Percentiles rank a stretch among this genome's conserved stretches.
Conservation (phyloP, 1,139 yeast species). For the Suhomyces anneliseae region DNA sequence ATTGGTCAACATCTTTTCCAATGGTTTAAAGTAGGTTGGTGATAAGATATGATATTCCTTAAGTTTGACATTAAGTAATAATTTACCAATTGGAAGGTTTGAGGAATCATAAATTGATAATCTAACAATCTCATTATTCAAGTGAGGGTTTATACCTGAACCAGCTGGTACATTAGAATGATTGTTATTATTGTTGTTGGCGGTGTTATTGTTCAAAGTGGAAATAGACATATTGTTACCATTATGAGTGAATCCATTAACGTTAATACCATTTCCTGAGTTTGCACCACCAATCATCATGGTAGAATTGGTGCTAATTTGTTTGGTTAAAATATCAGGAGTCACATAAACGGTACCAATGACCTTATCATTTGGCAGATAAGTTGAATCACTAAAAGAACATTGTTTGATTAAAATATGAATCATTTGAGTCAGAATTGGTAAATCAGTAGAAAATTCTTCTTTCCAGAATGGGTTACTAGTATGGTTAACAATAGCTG, state of each 20-base stretch:
- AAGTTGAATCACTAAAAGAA: conserved; percentile 20
- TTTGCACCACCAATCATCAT: conserved; percentile 33
- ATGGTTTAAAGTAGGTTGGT: conserved; percentile 53
- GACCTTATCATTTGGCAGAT: conserved; percentile 34
- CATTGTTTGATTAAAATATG: conserved; percentile 51
- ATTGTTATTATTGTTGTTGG: conserved; percentile 14
- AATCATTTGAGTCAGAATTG: conserved; percentile 55
- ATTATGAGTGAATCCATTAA: conserved; percentile 19
- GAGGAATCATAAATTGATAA: conserved; percentile 42
- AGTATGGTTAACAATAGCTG: conserved; percentile 55
- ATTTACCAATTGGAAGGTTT: conserved; percentile 54
- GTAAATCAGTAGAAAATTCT: conserved; percentile 55
- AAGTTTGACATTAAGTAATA: conserved; percentile 55
- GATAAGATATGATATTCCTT: conserved; percentile 63
- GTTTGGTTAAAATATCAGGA: conserved; percentile 52
- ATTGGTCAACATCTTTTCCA: conserved; percentile 58
- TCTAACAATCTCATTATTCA: conserved; percentile 38
- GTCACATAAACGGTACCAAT: conserved; percentile 58
- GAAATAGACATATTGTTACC: conserved; percentile 11
- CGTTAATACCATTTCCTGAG: conserved; percentile 26
- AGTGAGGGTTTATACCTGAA: conserved; percentile 4
- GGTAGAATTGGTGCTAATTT: conserved; percentile 35
- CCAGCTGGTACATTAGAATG: conserved; percentile 1
- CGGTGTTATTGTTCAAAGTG: conserved; percentile 7
- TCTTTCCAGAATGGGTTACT: conserved; percentile 74